Conservation (phyloP, 176 grass and related monocot species). For the Guadua angustifolia region DNA sequence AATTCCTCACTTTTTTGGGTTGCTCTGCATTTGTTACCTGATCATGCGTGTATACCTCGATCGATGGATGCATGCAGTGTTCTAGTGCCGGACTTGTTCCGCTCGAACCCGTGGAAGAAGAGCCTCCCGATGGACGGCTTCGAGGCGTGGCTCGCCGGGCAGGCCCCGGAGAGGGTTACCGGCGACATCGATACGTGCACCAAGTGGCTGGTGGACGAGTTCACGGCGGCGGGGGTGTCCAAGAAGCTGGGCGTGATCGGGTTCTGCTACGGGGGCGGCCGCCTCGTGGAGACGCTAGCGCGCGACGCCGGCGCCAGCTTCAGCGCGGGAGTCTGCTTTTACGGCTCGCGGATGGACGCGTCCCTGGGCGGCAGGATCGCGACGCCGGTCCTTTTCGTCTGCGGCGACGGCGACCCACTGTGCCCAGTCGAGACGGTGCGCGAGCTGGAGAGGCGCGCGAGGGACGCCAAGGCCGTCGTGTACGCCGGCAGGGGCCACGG, state of each 20-base stretch:
- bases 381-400: constrained; percentile 70
- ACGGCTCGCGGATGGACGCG: constrained; percentile 68
- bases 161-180: constrained; percentile 46
- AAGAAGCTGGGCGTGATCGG: constrained; percentile 80
- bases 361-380: constrained; percentile 45
- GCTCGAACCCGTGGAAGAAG: constrained; percentile 64
- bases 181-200: constrained; percentile 69
- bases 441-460: constrained; percentile 63
- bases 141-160: constrained; percentile 51
- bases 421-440: constrained; percentile 64
- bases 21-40: neutral
- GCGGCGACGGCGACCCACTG: constrained; percentile 69
- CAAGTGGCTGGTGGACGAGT: constrained; percentile 77
- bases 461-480: constrained; percentile 49
- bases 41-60: neutral
- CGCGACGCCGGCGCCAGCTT: constrained; percentile 57
- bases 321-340: constrained; percentile 81
- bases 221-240: constrained; percentile 61
- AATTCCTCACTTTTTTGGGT: neutral
- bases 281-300: constrained; percentile 67
- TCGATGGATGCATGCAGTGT: constrained; percentile 56
- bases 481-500: constrained; percentile 73
- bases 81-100: constrained; percentile 90
- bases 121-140: constrained; percentile 33
- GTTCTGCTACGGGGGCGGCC: constrained; percentile 81